A percentile compares a stretch with the other conserved stretches of the same genome.
phyloP scores from a whole-genome alignment of 75 land plant genomes.

The Sequoiadendron giganteum region DNA sequence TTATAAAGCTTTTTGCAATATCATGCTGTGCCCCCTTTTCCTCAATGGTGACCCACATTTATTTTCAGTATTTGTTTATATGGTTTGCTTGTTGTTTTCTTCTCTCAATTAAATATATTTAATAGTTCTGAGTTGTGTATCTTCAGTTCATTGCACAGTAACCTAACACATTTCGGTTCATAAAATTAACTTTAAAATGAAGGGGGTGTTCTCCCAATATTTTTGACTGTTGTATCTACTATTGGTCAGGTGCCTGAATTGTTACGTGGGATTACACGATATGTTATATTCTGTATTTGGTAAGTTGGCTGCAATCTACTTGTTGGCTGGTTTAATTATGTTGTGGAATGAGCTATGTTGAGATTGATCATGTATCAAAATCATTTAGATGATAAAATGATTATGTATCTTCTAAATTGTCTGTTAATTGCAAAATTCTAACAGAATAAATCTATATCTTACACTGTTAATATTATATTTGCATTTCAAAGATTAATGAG shows the following conservation, averaged over 20 bases:
- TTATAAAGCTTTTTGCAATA: background rate
- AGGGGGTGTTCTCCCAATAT: conserved; percentile 4
- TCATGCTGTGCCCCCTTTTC: background rate
- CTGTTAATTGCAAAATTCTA: background rate
- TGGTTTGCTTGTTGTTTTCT: background rate
- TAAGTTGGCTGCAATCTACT: conserved; percentile 14
- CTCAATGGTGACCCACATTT: background rate
- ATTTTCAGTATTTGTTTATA: background rate
- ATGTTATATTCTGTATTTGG: conserved; percentile 11
- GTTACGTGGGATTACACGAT: conserved; percentile 9
- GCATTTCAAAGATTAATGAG: background rate
- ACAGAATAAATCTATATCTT: background rate
- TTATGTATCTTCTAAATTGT: background rate
- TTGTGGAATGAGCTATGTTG: background rate
- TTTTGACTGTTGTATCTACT: conserved; percentile 12
- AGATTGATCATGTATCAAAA: background rate
- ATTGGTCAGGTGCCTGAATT: conserved; percentile 16
- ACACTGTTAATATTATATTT: background rate
- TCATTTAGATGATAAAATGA: background rate
- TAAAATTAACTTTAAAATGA: conserved; percentile 8
- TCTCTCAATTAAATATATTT: background rate
- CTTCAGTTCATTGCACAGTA: conserved; percentile 1
- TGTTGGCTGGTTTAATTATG: background rate
- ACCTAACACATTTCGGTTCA: conserved; percentile 5
- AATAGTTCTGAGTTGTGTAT: background rate